Base-by-base conservation (phyloP, 495 filamentous ascomycete species). In the Lasiosphaeria miniovina region DNA sequence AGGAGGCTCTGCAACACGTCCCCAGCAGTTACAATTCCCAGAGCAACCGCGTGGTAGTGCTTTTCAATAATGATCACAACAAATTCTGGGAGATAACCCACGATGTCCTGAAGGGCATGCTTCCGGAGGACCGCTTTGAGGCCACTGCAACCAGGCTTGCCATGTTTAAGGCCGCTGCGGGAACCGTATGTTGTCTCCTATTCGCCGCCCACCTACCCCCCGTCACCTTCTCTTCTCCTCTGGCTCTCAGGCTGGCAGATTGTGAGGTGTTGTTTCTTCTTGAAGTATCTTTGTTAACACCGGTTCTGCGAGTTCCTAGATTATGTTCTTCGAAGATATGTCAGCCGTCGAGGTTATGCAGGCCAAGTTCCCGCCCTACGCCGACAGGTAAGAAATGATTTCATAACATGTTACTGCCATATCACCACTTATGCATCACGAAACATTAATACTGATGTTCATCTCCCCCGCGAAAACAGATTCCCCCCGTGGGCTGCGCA, bases 1-100 rank as follows among this genome's bases (percentile, higher is more conserved):
- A 76, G 62, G 68, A 82, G 49, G 69, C 74, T 46, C 61, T 87
- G 55, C 73, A 78, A 52, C 77, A 87, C 68, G 71, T 80, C 36
- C 86, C 86, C 15, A 77, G 71, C 41, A 80, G 77, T 66, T 89
- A 87, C 84, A 89, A 89, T 81, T 82, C 80, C 49, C 86, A 89
- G 75, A 77, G 74, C 66, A 80, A 84, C 65, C 84, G 86, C 54
- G 70, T 81, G 41, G 74, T 89, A 12, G 79, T 87, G 33, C 79
- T 88, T 61, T 74, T 87, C 66, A 81, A 82, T 55, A 79, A 73
- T 57, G 84, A 86, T 66, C 85, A 88, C 70, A 79, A 85, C 57
- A 84, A 83, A 74, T 76, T 88, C 60, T 89, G 86, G 86, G 80
- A 83, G 58, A 72, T 86, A 58, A 76, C 80, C 36, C 64, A 60